These are phyloP conservation scores for Mycena rosella DNA, from an alignment of 768 basidiomycete species.

Conservation along the genomic window DNA sequence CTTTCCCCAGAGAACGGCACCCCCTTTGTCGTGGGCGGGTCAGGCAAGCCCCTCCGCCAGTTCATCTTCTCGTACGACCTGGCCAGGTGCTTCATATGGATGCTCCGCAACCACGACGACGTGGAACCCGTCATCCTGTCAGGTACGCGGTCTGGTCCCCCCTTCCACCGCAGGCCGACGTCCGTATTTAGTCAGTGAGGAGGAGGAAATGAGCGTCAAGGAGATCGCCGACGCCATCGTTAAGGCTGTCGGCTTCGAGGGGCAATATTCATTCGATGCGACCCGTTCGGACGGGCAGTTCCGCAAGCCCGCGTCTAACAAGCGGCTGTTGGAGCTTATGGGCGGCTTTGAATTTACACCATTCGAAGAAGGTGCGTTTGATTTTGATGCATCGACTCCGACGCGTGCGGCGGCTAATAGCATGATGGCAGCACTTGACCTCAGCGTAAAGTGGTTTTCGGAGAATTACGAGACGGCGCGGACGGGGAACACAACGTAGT, in stretches of 20 bases:
- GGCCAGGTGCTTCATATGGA: conserved; percentile 96
- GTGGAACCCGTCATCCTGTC: conserved; percentile 95
- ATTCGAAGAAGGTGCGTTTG: conserved; percentile 77
- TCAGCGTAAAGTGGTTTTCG: conserved; percentile 89
- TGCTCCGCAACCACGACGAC: conserved; percentile 89
- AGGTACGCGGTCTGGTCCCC: conserved; percentile 56
- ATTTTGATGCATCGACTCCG: conserved; percentile 32
- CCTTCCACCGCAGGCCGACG: neutral
- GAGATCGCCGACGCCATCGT: conserved; percentile 93
- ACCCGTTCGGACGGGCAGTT: conserved; percentile 92
- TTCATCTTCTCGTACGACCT: conserved; percentile 97
- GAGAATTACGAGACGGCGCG: conserved; percentile 80
- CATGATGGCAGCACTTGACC: conserved; percentile 69
- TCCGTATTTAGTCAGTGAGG: conserved; percentile 84
- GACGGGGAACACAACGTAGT: conserved; percentile 36
- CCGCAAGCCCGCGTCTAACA: conserved; percentile 96
- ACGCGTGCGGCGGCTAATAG: neutral
- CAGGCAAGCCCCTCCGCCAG: conserved; percentile 93
- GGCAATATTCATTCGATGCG: conserved; percentile 86
- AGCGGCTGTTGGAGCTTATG: conserved; percentile 82
- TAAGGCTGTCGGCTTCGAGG: conserved; percentile 82
- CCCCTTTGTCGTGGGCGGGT: conserved; percentile 89
- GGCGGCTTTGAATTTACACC: conserved; percentile 93
- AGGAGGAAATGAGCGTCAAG: conserved; percentile 95
- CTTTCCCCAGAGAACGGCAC: conserved; percentile 85